Conservation (phyloP, 192 early-diverging fungal species). For the Diversispora epigaea region DNA sequence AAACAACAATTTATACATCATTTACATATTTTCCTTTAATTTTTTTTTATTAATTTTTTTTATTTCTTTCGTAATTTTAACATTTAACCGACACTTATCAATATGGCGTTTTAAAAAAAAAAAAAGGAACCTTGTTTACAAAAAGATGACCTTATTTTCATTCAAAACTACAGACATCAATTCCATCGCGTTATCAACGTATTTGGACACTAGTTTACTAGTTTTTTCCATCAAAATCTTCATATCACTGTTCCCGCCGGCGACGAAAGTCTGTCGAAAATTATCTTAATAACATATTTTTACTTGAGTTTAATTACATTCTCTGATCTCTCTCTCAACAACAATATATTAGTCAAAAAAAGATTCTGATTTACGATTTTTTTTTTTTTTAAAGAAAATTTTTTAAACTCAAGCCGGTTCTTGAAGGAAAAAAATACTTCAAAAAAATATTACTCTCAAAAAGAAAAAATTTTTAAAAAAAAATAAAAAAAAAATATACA, state of each 20-base stretch:
- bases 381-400: neutral
- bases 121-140: neutral
- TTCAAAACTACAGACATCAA: conserved; percentile 17
- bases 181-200: conserved; percentile 20
- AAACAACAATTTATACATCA: conserved; percentile 21
- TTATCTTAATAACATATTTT: neutral
- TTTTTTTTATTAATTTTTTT: conserved; percentile 22
- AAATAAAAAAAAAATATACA: conserved; percentile 8
- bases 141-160: conserved; percentile 32
- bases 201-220: conserved; percentile 10
- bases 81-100: conserved; percentile 13
- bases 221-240: neutral
- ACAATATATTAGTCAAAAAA: neutral
- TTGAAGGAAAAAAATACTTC: conserved; percentile 29
- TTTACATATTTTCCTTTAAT: conserved; percentile 23
- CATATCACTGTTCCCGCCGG: neutral
- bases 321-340: neutral
- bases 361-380: neutral
- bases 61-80: conserved; percentile 1
- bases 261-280: conserved; percentile 20
- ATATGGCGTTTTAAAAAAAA: conserved; percentile 34
- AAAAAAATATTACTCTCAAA: neutral
- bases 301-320: conserved; percentile 6
- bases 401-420: conserved; percentile 31
- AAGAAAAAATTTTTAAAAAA: neutral